These are phyloP conservation scores for Melanopsichium pennsylvanicum DNA, from an alignment of 1,284 basidiomycete genomes.

Conservation along the genomic window DNA sequence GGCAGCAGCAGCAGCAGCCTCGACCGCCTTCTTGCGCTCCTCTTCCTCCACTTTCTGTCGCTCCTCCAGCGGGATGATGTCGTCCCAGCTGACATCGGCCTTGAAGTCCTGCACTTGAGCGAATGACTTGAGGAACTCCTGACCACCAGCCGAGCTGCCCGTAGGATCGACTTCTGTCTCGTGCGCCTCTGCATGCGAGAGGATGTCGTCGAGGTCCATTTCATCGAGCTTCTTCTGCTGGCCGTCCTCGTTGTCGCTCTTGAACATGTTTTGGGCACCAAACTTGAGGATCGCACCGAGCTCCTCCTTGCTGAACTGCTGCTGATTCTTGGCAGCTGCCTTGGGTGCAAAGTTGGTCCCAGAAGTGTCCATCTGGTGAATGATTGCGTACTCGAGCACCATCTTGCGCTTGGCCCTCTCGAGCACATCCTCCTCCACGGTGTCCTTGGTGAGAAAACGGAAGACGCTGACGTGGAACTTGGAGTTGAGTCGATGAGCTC, in stretches of 20 bases:
- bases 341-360: slow-evolving; percentile 90
- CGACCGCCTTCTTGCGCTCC: slow-evolving; percentile 69
- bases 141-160: slow-evolving; percentile 89
- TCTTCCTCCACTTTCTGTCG: slow-evolving; percentile 79
- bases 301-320: slow-evolving; percentile 94
- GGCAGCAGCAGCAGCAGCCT: slow-evolving; percentile 71
- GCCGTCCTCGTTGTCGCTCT: slow-evolving; percentile 84
- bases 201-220: slow-evolving; percentile 98
- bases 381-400: slow-evolving; percentile 99
- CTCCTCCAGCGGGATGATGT: slow-evolving; percentile 94
- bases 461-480: slow-evolving; percentile 99
- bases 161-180: slow-evolving; percentile 79
- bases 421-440: slow-evolving; percentile 97
- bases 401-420: slow-evolving; percentile 99
- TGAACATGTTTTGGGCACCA: slow-evolving; percentile 98
- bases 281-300: slow-evolving; percentile 98
- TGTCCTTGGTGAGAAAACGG: slow-evolving; percentile 96
- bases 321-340: slow-evolving; percentile 57
- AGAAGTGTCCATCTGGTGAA: slow-evolving; percentile 99
- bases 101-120: slow-evolving; percentile 97
- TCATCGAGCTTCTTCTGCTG: slow-evolving; percentile 97
- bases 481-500: slow-evolving; percentile 96
- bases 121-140: slow-evolving; percentile 93
- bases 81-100: slow-evolving; percentile 93
- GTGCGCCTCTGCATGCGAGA: slow-evolving; percentile 94